phyloP scores from a whole-genome alignment of 768 basidiomycete genomes.

The Agaricus blazei region DNA sequence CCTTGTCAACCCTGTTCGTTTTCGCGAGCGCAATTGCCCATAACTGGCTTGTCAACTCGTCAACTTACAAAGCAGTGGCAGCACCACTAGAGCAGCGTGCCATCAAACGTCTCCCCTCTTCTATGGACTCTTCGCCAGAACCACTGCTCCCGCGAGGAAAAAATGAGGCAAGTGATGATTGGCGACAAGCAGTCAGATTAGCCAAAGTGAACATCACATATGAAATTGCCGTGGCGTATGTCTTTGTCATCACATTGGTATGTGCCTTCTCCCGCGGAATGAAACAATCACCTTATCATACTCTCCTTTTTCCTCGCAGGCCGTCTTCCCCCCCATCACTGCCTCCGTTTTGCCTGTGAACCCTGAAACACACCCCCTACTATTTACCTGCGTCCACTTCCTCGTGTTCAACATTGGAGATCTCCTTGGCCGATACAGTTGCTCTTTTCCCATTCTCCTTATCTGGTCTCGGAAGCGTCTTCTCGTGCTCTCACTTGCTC shows the following conservation, averaged over 20 bases:
- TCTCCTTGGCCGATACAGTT: constrained; percentile 62
- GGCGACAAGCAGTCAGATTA: constrained; percentile 41
- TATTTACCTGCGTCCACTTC: constrained; percentile 79
- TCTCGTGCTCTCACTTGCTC: constrained; percentile 55
- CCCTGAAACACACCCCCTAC: constrained; percentile 64
- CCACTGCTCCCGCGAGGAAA: constrained; percentile 13
- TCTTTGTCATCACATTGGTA: constrained; percentile 79
- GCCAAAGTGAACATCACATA: constrained; percentile 62
- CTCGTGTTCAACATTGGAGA: constrained; percentile 72
- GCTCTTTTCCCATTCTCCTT: constrained; percentile 57
- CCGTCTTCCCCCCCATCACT: constrained; percentile 86
- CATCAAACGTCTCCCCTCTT: constrained; percentile 16
- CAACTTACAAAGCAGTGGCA: constrained; percentile 53
- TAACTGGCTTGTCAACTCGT: constrained; percentile 50
- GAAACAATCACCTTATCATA: background rate
- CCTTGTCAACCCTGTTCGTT: constrained; percentile 63
- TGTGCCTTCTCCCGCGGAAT: constrained; percentile 19
- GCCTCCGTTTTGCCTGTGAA: constrained; percentile 68
- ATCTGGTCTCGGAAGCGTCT: constrained; percentile 68
- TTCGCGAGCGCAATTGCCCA: constrained; percentile 49
- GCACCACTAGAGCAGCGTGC: constrained; percentile 36
- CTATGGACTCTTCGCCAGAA: constrained; percentile 14
- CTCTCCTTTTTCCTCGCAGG: constrained; percentile 34
- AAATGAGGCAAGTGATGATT: constrained; percentile 24
- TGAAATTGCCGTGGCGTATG: constrained; percentile 69